phyloP scores from a whole-genome alignment of 2,329 filamentous ascomycete species.

The Fusarium humuli region DNA sequence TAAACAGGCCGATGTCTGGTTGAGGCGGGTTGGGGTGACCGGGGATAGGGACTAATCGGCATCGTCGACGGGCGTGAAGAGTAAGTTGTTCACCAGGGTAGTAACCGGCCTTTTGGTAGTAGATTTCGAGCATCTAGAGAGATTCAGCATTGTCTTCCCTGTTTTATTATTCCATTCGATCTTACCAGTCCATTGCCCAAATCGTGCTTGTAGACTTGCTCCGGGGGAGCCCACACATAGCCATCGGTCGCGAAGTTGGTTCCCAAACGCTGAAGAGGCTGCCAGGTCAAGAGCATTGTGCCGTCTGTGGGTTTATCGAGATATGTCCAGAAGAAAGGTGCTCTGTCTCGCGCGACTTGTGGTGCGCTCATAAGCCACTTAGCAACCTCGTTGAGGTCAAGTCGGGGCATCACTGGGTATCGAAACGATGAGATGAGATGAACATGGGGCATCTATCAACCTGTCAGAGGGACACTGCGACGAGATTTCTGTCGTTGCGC shows the following conservation, averaged over 20 bases:
- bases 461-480: slow-evolving; percentile 36
- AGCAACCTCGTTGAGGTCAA: slow-evolving; percentile 81
- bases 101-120: slow-evolving; percentile 84
- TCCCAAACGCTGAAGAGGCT: slow-evolving; percentile 77
- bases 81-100: slow-evolving; percentile 79
- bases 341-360: slow-evolving; percentile 83
- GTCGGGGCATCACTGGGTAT: slow-evolving; percentile 78
- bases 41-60: slow-evolving; percentile 81
- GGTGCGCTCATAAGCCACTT: slow-evolving; percentile 87
- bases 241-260: slow-evolving; percentile 90
- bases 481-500: not conserved
- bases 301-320: slow-evolving; percentile 85
- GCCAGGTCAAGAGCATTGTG: slow-evolving; percentile 87
- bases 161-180: not conserved
- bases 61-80: slow-evolving; percentile 83
- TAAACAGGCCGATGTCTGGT: slow-evolving; percentile 85
- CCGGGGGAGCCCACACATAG: slow-evolving; percentile 87
- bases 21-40: slow-evolving; percentile 76
- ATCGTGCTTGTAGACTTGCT: slow-evolving; percentile 81
- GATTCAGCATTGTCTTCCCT: slow-evolving; percentile 22
- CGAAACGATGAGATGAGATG: slow-evolving; percentile 88
- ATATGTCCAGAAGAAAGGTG: slow-evolving; percentile 94
- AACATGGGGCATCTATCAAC: slow-evolving; percentile 80
- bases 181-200: slow-evolving; percentile 70
- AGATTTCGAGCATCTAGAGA: slow-evolving; percentile 84